Percentiles rank a stretch among this genome's conserved stretches.
phyloP scores from a whole-genome alignment of 805 yeast genomes.

The Candida vaughaniae region DNA sequence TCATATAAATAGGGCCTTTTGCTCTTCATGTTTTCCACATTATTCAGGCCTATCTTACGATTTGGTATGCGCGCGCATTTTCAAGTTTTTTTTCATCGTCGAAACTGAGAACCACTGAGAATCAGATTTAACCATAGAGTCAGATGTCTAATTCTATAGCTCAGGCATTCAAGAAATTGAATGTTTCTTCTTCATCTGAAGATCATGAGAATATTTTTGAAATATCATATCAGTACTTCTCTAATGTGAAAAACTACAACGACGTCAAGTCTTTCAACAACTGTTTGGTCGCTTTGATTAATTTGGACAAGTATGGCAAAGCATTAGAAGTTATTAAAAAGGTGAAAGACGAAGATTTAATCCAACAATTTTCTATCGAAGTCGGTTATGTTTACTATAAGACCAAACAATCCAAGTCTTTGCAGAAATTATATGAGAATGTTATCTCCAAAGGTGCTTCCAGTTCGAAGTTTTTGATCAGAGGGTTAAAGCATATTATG shows the following conservation, averaged over 20 bases:
- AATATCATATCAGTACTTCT: slow-evolving; percentile 40
- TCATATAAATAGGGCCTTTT: no score
- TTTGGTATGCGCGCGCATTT: no score
- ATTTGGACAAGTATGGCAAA: slow-evolving; percentile 52
- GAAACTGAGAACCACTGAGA: not conserved
- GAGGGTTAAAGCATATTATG: slow-evolving; percentile 47
- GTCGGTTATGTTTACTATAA: slow-evolving; percentile 61
- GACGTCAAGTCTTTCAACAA: slow-evolving; percentile 37
- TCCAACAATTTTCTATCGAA: slow-evolving; percentile 43
- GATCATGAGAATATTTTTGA: slow-evolving; percentile 39
- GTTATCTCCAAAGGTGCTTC: slow-evolving; percentile 13
- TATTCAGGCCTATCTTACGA: no score
- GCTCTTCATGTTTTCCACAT: no score
- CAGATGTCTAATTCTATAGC: slow-evolving; percentile 39
- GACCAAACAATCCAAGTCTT: slow-evolving; percentile 41
- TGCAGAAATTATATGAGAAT: slow-evolving; percentile 18
- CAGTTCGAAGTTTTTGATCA: slow-evolving; percentile 17
- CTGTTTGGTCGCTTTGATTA: slow-evolving; percentile 59
- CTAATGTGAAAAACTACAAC: slow-evolving; percentile 35
- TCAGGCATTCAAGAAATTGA: slow-evolving; percentile 41
- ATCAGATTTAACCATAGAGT: not conserved
- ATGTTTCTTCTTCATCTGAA: slow-evolving; percentile 24
- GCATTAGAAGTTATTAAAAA: slow-evolving; percentile 46
- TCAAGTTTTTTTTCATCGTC: slow-evolving; percentile 7
- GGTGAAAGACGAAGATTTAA: slow-evolving; percentile 34